Conservation (phyloP, 495 filamentous ascomycete species). For the Aspergillus cavernicola region DNA sequence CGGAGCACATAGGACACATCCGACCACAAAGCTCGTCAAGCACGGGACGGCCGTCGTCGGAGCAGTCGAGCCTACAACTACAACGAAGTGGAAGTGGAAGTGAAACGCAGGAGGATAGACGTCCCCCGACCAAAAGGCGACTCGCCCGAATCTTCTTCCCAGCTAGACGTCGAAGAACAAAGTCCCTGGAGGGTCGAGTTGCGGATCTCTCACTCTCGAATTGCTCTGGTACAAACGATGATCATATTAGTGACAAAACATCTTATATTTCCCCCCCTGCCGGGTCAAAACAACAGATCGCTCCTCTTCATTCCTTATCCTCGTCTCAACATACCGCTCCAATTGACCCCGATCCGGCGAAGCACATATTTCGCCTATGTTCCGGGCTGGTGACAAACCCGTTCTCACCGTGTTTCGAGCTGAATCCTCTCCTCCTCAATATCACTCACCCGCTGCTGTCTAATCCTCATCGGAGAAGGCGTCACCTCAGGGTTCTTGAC, state of each 20-base stretch:
- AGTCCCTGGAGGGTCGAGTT: not conserved
- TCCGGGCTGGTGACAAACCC: not conserved
- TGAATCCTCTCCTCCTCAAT: conserved; percentile 6
- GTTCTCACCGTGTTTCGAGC: not conserved
- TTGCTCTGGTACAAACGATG: no score
- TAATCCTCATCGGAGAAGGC: not conserved
- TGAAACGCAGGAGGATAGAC: no score
- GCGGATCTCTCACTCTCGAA: not conserved
- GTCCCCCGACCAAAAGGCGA: not conserved
- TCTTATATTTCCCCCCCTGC: no score
- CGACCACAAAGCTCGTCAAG: not conserved
- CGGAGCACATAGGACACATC: not conserved
- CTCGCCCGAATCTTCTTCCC: not conserved
- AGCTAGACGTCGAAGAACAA: not conserved
- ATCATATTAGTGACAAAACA: no score
- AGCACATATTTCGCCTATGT: not conserved
- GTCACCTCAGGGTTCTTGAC: not conserved
- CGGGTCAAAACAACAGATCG: no score
- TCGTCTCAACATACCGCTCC: not conserved
- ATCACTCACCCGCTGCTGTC: conserved; percentile 2
- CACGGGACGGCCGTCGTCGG: not conserved
- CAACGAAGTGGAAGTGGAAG: no score
- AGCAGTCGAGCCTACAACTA: not conserved
- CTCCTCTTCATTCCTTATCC: no score
- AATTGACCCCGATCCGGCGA: not conserved